phyloP scores from a whole-genome alignment of 306 rosid species.

The Prunus mira region DNA sequence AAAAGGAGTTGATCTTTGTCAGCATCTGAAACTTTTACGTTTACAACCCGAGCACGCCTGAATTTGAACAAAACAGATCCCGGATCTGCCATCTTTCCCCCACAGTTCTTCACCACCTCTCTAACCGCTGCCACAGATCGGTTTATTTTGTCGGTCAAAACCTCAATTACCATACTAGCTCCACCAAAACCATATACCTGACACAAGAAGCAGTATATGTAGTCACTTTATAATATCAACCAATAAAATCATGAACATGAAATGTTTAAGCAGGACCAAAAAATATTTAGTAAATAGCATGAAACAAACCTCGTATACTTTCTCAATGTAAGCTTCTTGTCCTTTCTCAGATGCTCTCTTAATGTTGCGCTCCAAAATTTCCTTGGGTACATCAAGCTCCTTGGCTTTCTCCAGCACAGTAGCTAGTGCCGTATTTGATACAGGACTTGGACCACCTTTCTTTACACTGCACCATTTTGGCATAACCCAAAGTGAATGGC shows the following conservation, averaged over 20 bases:
- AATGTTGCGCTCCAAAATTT: slow-evolving; percentile 80
- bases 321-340: slow-evolving; percentile 87
- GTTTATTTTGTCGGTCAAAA: slow-evolving; percentile 75
- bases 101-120: slow-evolving; percentile 79
- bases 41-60: slow-evolving; percentile 73
- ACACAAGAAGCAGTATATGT: slow-evolving; percentile 10
- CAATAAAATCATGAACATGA: not conserved
- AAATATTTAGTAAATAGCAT: slow-evolving; percentile 8
- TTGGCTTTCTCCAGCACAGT: slow-evolving; percentile 82
- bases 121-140: slow-evolving; percentile 81
- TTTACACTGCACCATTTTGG: slow-evolving; percentile 51
- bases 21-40: slow-evolving; percentile 57
- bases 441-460: slow-evolving; percentile 78
- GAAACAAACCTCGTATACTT: slow-evolving; percentile 43
- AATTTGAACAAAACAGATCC: slow-evolving; percentile 87
- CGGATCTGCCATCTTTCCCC: slow-evolving; percentile 98
- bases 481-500: slow-evolving; percentile 7
- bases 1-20: slow-evolving; percentile 81
- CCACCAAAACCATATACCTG: slow-evolving; percentile 95
- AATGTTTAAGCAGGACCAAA: not conserved
- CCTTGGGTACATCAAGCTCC: slow-evolving; percentile 95
- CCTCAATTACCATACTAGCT: slow-evolving; percentile 92
- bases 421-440: slow-evolving; percentile 63
- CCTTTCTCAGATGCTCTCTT: slow-evolving; percentile 91
- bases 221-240: not conserved